These are phyloP conservation scores for Kodamaea kaohsiungensis DNA, from an alignment of 805 yeast genomes.

Conservation along the genomic window DNA sequence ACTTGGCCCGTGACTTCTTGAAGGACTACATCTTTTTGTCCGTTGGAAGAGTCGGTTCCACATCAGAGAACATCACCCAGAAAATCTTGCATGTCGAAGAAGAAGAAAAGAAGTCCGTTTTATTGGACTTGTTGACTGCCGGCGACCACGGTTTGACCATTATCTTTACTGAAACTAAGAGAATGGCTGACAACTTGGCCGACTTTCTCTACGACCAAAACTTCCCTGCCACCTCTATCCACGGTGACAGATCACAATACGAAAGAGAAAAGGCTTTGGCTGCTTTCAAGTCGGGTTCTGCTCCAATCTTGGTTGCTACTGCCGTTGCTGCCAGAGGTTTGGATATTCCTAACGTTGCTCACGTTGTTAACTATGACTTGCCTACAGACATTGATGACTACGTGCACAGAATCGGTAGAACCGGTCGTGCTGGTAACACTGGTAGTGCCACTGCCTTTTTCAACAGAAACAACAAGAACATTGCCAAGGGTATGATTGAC, in stretches of 20 bases:
- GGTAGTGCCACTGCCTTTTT: constrained; percentile 99
- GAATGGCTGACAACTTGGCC: constrained; percentile 95
- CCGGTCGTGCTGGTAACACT: constrained; percentile 99
- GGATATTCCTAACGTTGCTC: constrained; percentile 98
- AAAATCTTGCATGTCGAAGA: constrained; percentile 88
- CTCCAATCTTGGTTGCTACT: constrained; percentile 96
- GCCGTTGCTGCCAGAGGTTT: constrained; percentile 99
- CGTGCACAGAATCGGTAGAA: constrained; percentile 99
- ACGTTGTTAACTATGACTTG: constrained; percentile 95
- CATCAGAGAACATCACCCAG: constrained; percentile 98
- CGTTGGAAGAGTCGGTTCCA: constrained; percentile 99
- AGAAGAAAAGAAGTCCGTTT: constrained; percentile 86
- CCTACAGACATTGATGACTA: constrained; percentile 98
- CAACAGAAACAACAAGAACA: constrained; percentile 90
- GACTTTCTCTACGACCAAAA: constrained; percentile 87
- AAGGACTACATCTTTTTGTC: constrained; percentile 93
- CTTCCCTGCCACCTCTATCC: constrained; percentile 97
- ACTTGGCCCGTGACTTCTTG: constrained; percentile 95
- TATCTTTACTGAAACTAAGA: constrained; percentile 96
- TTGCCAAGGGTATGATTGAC: constrained; percentile 84
- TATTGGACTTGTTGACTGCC: constrained; percentile 79
- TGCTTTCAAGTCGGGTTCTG: constrained; percentile 87
- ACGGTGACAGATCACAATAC: constrained; percentile 97
- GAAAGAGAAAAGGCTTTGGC: constrained; percentile 98
- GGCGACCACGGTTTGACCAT: constrained; percentile 84